Evolutionary conservation across 345 rosid genomes (phyloP).

Genomic region (Moricandia arvensis): DNA sequence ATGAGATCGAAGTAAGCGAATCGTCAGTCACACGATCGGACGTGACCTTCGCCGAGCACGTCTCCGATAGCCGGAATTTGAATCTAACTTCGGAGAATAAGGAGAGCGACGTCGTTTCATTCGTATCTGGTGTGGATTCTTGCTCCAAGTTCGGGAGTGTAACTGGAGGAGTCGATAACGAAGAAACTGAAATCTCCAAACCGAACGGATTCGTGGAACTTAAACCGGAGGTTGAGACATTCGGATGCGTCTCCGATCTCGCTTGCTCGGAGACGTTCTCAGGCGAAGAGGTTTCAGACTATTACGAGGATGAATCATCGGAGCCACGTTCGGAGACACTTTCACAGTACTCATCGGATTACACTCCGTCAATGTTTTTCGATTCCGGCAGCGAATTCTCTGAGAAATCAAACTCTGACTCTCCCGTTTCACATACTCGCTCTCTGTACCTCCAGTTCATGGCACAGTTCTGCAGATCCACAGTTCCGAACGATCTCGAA

Average conservation of each 20-base stretch:
- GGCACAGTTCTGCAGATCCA: slow-evolving; percentile 61
- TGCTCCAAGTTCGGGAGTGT: slow-evolving; percentile 32
- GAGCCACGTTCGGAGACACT: slow-evolving; percentile 54
- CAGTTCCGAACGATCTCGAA: slow-evolving; percentile 36
- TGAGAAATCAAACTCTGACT: slow-evolving; percentile 52
- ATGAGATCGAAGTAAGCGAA: slow-evolving; percentile 53
- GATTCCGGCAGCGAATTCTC: slow-evolving; percentile 81
- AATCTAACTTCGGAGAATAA: slow-evolving; percentile 33
- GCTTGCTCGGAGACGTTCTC: slow-evolving; percentile 66
- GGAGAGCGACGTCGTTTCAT: slow-evolving; percentile 50
- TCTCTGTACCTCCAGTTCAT: slow-evolving; percentile 57
- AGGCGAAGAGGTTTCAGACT: slow-evolving; percentile 50
- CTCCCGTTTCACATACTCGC: slow-evolving; percentile 60
- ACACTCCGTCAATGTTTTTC: slow-evolving; percentile 52
- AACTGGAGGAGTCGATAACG: slow-evolving; percentile 30
- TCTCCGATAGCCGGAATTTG: slow-evolving; percentile 35
- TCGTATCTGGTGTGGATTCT: slow-evolving; percentile 46
- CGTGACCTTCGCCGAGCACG: slow-evolving; percentile 43
- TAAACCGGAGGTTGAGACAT: slow-evolving; percentile 42
- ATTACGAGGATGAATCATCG: slow-evolving; percentile 46
- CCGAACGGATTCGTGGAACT: slow-evolving; percentile 40
- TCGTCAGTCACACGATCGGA: slow-evolving; percentile 47
- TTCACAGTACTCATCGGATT: slow-evolving; percentile 62
- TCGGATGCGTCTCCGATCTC: slow-evolving; percentile 53
- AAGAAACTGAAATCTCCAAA: slow-evolving; percentile 40